Base-by-base conservation (phyloP, 805 yeast genomes). In the Lipomyces sp. region DNA sequence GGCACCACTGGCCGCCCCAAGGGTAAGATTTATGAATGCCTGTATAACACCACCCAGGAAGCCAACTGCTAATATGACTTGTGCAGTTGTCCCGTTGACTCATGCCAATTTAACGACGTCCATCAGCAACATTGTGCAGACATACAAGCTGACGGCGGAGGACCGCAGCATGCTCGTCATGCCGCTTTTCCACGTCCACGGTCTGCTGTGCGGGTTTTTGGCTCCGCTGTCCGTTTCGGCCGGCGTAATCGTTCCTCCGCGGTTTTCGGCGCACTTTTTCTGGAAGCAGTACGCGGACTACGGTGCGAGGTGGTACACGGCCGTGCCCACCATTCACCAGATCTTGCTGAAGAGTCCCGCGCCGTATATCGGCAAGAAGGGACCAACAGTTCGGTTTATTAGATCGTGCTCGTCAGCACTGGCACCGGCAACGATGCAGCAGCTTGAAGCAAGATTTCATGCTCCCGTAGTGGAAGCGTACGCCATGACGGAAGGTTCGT, bases 121-220 rank as follows among this genome's bases (percentile, higher is more conserved):
- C 7, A 78, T 81, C 66, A 55, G 65, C 23, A 83, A 83, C 70
- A 81, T 83, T 53, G 68, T 76, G 2, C 71, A 74, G 50, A 81
- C 87, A 2, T 83, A 83, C 65, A 69, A 72, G 24, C 65, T 83
- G 42, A 65, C 76, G 2, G 49, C 68, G 0, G 51, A 61, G 13
- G 90, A 83, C 62, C 65, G 76, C 28, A 72, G 83, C 2, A 82
- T 81, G 61, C 66, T 83, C 38, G 87, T 83, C 23, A 83, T 83
- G 90, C 90, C 90, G 1, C 67, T 83, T 35, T 83, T 83, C 73
- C 90, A 83, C 62, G 88, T 83, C 32, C 90, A 83, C 63, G 90
- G 90, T 0, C 68, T 83, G 42, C 75, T 82, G 55, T 84, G 85
- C 50, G 86, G 84, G 0, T 67, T 83, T 24, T 61, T 83, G 40